A percentile compares a stretch with the other conserved stretches of the same genome.
Conservation (phyloP, 1,284 basidiomycete genomes). For the Ceratobasidium sp. region DNA sequence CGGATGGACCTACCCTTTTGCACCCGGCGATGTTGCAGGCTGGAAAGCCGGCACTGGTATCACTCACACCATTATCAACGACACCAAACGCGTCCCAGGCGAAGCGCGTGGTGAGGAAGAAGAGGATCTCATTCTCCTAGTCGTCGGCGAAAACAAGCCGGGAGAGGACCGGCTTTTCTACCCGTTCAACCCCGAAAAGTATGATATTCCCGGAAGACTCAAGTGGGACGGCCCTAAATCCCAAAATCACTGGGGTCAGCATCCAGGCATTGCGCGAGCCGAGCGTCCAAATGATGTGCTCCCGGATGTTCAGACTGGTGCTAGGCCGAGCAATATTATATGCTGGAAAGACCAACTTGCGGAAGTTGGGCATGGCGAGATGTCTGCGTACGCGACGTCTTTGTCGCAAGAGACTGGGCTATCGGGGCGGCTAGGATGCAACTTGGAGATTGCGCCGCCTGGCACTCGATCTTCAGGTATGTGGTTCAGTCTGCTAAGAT, state of each 20-base stretch:
- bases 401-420: conserved; percentile 51
- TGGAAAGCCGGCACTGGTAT: conserved; percentile 52
- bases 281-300: conserved; percentile 45
- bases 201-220: conserved; percentile 11
- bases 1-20: conserved; percentile 52
- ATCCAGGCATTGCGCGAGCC: conserved; percentile 50
- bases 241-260: conserved; percentile 50
- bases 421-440: conserved; percentile 50
- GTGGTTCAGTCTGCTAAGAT: neutral
- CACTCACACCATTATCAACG: conserved; percentile 52
- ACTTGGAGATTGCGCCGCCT: conserved; percentile 51
- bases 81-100: conserved; percentile 33
- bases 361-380: conserved; percentile 49
- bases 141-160: conserved; percentile 49
- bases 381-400: conserved; percentile 51
- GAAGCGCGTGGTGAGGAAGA: conserved; percentile 46
- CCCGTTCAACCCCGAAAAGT: conserved; percentile 47
- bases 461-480: conserved; percentile 52
- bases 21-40: conserved; percentile 48
- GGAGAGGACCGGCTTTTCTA: conserved; percentile 47
- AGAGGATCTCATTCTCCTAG: conserved; percentile 50
- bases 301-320: conserved; percentile 44
- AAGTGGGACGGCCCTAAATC: conserved; percentile 46
- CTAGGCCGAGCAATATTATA: conserved; percentile 51
- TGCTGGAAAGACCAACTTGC: conserved; percentile 48